Evolutionary conservation across 225 moss, liverwort and hornwort species (phyloP).

Genomic region (Ulota crispa): DNA sequence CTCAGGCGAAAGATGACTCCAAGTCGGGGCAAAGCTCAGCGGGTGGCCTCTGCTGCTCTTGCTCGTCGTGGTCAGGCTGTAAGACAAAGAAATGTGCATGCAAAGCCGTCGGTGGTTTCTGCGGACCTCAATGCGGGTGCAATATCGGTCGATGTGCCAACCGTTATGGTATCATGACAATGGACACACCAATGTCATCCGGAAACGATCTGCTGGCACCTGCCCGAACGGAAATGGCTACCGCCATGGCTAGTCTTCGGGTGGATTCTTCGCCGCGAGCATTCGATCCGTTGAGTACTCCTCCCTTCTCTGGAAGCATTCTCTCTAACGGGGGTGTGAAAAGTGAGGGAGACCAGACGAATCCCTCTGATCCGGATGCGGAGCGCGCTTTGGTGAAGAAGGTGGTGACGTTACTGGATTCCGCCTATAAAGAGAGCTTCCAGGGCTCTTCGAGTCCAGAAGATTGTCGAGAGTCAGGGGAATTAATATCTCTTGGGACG

Average conservation of each 20-base stretch:
- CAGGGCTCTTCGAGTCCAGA: constrained; percentile 29
- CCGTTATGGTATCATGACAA: constrained; percentile 58
- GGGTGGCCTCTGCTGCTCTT: constrained; percentile 68
- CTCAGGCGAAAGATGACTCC: constrained; percentile 5
- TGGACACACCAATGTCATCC: constrained; percentile 38
- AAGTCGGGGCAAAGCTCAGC: not conserved
- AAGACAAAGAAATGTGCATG: constrained; percentile 98
- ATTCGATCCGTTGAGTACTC: constrained; percentile 25
- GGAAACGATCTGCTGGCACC: constrained; percentile 15
- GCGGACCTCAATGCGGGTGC: constrained; percentile 89
- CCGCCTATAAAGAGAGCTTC: constrained; percentile 64
- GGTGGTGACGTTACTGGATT: constrained; percentile 71
- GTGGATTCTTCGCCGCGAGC: constrained; percentile 46
- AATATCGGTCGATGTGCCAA: constrained; percentile 85
- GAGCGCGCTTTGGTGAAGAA: constrained; percentile 65
- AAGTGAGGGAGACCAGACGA: constrained; percentile 45
- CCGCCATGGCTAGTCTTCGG: constrained; percentile 54
- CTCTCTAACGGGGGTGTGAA: constrained; percentile 35
- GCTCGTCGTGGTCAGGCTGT: constrained; percentile 96
- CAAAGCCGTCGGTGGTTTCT: constrained; percentile 89
- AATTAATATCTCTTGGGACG: not conserved
- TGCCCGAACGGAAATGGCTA: constrained; percentile 44
- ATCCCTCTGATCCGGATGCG: constrained; percentile 35
- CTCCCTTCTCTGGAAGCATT: constrained; percentile 42
- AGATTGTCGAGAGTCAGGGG: constrained; percentile 10